These are phyloP conservation scores for Fraxinus paxiana DNA, from an alignment of 305 asterid genomes.

Conservation along the genomic window DNA sequence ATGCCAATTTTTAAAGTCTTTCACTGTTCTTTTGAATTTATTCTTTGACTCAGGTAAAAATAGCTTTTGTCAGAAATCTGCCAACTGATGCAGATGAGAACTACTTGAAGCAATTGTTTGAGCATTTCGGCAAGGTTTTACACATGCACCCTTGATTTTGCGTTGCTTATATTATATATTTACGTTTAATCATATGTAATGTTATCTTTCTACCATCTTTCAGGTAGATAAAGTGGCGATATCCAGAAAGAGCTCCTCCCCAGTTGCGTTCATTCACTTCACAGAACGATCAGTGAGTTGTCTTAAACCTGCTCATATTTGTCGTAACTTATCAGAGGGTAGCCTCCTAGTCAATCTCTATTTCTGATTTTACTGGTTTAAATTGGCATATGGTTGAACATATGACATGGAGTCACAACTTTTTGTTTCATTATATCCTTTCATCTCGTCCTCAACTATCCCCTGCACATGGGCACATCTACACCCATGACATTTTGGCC, in stretches of 20 bases:
- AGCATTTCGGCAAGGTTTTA: conserved; percentile 77
- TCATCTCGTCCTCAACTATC: background rate
- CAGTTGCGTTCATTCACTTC: conserved; percentile 82
- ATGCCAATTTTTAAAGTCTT: conserved; percentile 6
- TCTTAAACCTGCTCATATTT: conserved; percentile 16
- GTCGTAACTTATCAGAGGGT: background rate
- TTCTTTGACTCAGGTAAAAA: conserved; percentile 57
- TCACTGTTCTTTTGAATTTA: conserved; percentile 18
- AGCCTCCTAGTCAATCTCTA: conserved; percentile 16
- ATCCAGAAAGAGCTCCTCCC: conserved; percentile 52
- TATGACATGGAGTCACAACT: background rate
- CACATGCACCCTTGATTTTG: conserved; percentile 13
- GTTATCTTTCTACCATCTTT: conserved; percentile 30
- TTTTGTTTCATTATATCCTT: background rate
- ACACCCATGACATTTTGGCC: background rate
- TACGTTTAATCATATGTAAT: conserved; percentile 16
- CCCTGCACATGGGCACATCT: background rate
- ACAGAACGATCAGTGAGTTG: conserved; percentile 61
- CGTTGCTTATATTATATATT: conserved; percentile 10
- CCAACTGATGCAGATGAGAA: conserved; percentile 72
- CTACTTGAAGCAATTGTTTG: conserved; percentile 64
- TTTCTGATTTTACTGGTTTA: conserved; percentile 4
- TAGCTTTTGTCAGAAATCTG: conserved; percentile 74
- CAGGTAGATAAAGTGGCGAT: conserved; percentile 83
- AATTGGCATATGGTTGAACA: background rate